Conservation (phyloP, 2,329 filamentous ascomycete species). For the Cryphonectria nitschkei region DNA sequence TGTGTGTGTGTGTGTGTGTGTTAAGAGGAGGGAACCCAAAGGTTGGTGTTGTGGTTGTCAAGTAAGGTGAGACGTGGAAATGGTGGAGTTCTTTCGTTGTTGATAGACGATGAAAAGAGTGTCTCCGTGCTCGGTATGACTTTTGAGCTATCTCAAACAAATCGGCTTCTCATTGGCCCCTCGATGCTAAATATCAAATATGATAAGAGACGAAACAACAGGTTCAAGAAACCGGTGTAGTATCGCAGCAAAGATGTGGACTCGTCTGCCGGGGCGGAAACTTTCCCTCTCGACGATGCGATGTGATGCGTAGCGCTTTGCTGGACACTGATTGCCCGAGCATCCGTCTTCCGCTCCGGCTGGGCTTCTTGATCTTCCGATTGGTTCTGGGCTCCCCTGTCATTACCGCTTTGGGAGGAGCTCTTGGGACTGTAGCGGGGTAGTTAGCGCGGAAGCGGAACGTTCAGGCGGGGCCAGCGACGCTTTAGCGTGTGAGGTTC, state of each 20-base stretch:
- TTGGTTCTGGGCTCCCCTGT: constrained; percentile 16
- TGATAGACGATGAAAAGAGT: background rate
- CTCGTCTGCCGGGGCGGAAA: background rate
- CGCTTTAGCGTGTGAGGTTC: background rate
- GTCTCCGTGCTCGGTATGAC: background rate
- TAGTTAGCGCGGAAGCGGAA: constrained; percentile 25
- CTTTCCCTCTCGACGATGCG: background rate
- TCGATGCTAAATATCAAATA: background rate
- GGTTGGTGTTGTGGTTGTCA: background rate
- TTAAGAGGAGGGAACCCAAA: background rate
- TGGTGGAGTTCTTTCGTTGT: background rate
- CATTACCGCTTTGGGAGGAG: constrained; percentile 8
- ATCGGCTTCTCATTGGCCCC: background rate
- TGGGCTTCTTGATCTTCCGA: constrained; percentile 22
- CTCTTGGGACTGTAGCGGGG: background rate
- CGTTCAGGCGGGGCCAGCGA: background rate
- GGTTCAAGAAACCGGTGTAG: background rate
- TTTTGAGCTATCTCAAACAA: background rate
- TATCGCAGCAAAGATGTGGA: background rate
- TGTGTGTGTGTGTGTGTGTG: background rate
- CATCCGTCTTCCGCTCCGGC: constrained; percentile 26
- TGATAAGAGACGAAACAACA: too few relatives aligned
- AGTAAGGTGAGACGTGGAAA: background rate
- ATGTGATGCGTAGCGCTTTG: background rate
- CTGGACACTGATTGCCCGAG: background rate